Evolutionary conservation across 306 rosid genomes (phyloP).

Genomic region (Erythrophleum fordii): DNA sequence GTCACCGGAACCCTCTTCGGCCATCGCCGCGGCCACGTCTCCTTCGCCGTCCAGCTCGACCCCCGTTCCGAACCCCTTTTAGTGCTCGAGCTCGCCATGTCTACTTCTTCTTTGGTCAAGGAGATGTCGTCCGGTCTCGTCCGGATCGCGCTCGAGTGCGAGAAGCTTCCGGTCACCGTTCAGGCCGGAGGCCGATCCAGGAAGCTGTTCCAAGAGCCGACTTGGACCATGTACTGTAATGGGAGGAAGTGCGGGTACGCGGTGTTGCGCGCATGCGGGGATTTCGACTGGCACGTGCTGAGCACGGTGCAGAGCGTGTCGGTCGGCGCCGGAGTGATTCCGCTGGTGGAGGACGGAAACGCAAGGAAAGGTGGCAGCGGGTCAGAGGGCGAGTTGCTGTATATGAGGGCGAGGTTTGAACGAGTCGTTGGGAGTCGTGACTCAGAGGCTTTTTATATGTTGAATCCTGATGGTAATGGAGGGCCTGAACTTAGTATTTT

Average conservation of each 20-base stretch:
- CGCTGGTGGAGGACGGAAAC: conserved; percentile 56
- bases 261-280: conserved; percentile 67
- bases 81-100: conserved; percentile 77
- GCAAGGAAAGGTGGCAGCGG: conserved; percentile 26
- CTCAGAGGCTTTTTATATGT: conserved; percentile 96
- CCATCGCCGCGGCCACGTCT: conserved; percentile 81
- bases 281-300: conserved; percentile 71
- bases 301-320: conserved; percentile 77
- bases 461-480: conserved; percentile 90
- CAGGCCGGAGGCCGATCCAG: conserved; percentile 6
- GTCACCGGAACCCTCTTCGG: conserved; percentile 97
- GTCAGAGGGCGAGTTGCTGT: conserved; percentile 85
- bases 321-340: conserved; percentile 91
- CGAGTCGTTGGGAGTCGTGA: conserved; percentile 96
- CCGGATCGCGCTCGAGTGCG: conserved; percentile 82
- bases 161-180: conserved; percentile 35
- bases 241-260: conserved; percentile 82
- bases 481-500: conserved; percentile 96
- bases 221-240: conserved; percentile 90
- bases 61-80: conserved; percentile 70
- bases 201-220: conserved; percentile 72
- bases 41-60: conserved; percentile 86
- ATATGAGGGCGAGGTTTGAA: conserved; percentile 92
- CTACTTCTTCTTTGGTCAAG: conserved; percentile 77
- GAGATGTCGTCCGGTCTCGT: conserved; percentile 96